Conservation (phyloP, 306 rosid genomes). For the Comarum palustre region DNA sequence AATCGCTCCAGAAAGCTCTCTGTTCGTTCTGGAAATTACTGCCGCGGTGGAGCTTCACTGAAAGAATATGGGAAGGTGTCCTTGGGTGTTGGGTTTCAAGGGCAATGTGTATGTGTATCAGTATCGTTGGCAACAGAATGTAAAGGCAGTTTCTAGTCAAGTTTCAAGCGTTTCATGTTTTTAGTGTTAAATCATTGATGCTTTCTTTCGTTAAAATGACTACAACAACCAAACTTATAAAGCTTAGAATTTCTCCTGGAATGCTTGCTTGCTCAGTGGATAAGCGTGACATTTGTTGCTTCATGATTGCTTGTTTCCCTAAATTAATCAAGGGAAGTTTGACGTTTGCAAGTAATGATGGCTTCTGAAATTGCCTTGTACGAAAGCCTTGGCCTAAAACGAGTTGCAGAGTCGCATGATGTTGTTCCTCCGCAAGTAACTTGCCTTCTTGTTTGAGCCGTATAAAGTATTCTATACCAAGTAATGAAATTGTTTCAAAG, state of each 20-base stretch:
- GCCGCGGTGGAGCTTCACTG: conserved; percentile 20
- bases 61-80: conserved; percentile 16
- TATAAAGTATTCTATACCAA: not conserved
- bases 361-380: not conserved
- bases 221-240: not conserved
- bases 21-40: conserved; percentile 18
- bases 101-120: conserved; percentile 24
- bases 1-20: conserved; percentile 12
- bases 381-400: not conserved
- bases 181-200: conserved; percentile 4
- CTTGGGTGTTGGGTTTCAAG: not conserved
- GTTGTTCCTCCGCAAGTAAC: not conserved
- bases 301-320: not conserved
- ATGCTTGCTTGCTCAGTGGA: not conserved
- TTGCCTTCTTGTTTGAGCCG: not conserved
- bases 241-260: not conserved
- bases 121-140: conserved; percentile 21
- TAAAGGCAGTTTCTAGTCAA: conserved; percentile 21
- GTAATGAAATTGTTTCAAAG: not conserved
- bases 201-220: not conserved
- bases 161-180: conserved; percentile 13
- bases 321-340: not conserved
- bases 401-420: not conserved
- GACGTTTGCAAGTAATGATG: not conserved
- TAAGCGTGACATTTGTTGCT: not conserved